phyloP scores from a whole-genome alignment of 305 asterid genomes.

The Andrographis paniculata region DNA sequence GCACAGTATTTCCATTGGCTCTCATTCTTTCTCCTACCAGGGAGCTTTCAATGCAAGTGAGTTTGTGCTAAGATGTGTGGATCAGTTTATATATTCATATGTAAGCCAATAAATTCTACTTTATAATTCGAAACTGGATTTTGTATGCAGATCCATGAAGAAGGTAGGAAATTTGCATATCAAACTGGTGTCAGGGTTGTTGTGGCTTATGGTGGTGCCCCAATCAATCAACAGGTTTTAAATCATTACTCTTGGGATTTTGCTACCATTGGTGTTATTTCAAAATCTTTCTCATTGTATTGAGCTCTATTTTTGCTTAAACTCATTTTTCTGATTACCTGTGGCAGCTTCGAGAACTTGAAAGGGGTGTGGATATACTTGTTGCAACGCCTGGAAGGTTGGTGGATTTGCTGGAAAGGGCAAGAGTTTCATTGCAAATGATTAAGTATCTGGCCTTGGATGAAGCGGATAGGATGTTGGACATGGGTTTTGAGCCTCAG shows the following conservation, averaged over 20 bases:
- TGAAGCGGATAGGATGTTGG: conserved; percentile 87
- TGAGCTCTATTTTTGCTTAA: not conserved
- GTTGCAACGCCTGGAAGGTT: conserved; percentile 88
- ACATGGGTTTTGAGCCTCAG: conserved; percentile 91
- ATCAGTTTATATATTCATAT: no score
- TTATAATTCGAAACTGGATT: conserved; percentile 6
- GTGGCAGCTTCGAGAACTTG: conserved; percentile 75
- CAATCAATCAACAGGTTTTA: conserved; percentile 73
- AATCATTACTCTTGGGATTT: conserved; percentile 8
- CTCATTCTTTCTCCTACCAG: conserved; percentile 94
- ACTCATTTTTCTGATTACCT: conserved; percentile 8
- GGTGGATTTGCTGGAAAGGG: conserved; percentile 83
- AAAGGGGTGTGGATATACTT: conserved; percentile 83
- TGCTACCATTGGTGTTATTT: conserved; percentile 10
- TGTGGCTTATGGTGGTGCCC: conserved; percentile 96
- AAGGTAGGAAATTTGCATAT: conserved; percentile 86
- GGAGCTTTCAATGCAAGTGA: conserved; percentile 92
- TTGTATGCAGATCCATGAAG: conserved; percentile 76
- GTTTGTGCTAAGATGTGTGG: conserved; percentile 27
- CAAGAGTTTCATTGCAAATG: conserved; percentile 72
- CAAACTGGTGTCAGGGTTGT: conserved; percentile 94
- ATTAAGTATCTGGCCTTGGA: conserved; percentile 69
- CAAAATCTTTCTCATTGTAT: not conserved
- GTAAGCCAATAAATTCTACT: no score
- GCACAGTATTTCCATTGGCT: conserved; percentile 77